These are phyloP conservation scores for Globisporangium alternatum DNA, from an alignment of 352 stramenopile species.

Conservation along the genomic window DNA sequence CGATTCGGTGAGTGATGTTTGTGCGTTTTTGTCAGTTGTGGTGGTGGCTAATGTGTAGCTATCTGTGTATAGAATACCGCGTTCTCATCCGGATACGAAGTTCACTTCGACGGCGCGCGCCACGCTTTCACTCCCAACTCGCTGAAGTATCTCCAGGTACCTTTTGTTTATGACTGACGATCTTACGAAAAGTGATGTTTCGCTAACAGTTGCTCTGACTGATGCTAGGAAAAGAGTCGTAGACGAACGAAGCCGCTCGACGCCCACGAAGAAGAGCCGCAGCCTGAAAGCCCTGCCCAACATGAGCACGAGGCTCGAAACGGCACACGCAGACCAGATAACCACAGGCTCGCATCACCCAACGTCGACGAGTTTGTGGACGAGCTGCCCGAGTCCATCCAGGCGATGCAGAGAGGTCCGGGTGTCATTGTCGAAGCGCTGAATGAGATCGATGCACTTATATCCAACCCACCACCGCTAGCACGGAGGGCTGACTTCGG, in stretches of 20 bases:
- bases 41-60: not conserved
- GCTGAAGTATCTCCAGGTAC: conserved; percentile 66
- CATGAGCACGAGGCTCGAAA: conserved; percentile 16
- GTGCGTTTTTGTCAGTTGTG: not conserved
- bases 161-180: not conserved
- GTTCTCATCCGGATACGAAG: conserved; percentile 61
- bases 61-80: conserved; percentile 36
- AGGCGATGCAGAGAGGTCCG: conserved; percentile 34
- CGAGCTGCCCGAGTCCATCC: conserved; percentile 29
- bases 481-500: conserved; percentile 14
- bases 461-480: conserved; percentile 23
- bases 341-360: conserved; percentile 5
- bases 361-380: conserved; percentile 24
- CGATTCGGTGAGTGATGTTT: conserved; percentile 22
- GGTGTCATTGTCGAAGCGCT: conserved; percentile 40
- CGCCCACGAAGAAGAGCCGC: conserved; percentile 8
- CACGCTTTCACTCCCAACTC: conserved; percentile 67
- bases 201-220: not conserved
- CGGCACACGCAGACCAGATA: conserved; percentile 7
- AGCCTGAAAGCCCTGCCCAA: not conserved
- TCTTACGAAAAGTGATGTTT: not conserved
- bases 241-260: conserved; percentile 3
- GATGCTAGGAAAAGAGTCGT: conserved; percentile 13
- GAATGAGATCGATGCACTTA: conserved; percentile 49
- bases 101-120: conserved; percentile 55